Evolutionary conservation across 2,329 filamentous ascomycete species (phyloP), one percentile per base, ranked within the genome.

Genomic region (Penicillium sp.): DNA sequence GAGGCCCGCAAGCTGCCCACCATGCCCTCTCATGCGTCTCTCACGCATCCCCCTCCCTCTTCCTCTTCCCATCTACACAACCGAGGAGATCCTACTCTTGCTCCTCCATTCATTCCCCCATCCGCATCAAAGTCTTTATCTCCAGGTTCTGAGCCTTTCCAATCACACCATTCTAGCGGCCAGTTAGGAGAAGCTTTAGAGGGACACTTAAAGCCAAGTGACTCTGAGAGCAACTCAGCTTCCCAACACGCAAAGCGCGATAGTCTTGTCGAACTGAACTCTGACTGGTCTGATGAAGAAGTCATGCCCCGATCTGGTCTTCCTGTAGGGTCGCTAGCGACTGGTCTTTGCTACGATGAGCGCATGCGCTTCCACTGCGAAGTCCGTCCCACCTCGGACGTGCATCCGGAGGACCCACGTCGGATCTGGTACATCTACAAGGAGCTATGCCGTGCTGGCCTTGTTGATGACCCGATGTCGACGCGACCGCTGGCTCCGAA

Each of bases 281-380:
- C 73, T 9, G 72, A 75, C 53, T 74, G 71, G 66, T 71, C 72
- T 39, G 67, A 73, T n/a, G 69, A 72, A 6, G 68, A 69, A 28
- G 48, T 57, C 39, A 56, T 61, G 7, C 57, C 58, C 7, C 66
- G 73, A 74, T 51, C 76, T 73, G 73, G 73, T 9, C 65, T 78
- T n/a, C 71, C 75, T 1, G 56, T 72, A 24, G 68, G 73, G 2
- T 72, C 83, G 24, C 76, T 89, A 1, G 83, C 87, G 0, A 92
- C 88, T 0, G 89, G 89, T 3, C 85, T 88, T 56, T 93, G 89
- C 60, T 99, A 97, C 69, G 94, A 99, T 74, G 86, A 90, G 52
- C 85, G 93, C 29, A 99, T 99, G 94, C 90, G 94, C 55, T 88
- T 95, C 55, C 94, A 99, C 70, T 89, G 91, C 49, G 95, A 96